Percentiles rank a stretch among this genome's conserved stretches.
Conservation (phyloP, 495 filamentous ascomycete species). For the Penicillium crystallinum region DNA sequence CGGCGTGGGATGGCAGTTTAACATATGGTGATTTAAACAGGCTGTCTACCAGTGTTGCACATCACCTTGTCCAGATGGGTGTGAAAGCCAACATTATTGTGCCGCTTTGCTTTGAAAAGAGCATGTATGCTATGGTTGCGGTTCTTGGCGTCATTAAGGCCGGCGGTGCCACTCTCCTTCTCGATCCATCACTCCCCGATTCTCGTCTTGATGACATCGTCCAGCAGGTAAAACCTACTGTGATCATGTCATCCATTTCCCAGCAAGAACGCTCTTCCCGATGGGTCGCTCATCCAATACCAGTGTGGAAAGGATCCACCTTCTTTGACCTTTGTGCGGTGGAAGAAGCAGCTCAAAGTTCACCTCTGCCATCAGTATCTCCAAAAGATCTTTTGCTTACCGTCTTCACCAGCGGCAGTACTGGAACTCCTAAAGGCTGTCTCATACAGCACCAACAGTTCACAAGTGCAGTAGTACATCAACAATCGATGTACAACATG, state of each 20-base stretch:
- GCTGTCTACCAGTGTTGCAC: constrained; percentile 18
- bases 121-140: constrained; percentile 35
- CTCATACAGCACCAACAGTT: neutral
- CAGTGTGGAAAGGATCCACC: no score
- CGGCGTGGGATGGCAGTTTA: neutral
- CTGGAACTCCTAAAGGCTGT: neutral
- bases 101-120: constrained; percentile 45
- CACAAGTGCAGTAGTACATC: neutral
- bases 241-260: neutral
- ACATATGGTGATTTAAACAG: constrained; percentile 44
- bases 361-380: no score
- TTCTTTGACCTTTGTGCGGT: no score
- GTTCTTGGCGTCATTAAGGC: constrained; percentile 41
- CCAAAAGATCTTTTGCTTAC: neutral
- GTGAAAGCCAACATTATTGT: constrained; percentile 31
- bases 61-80: constrained; percentile 23
- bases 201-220: neutral
- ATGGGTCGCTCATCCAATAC: no score
- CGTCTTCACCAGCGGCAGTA: neutral
- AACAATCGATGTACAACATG: neutral
- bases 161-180: constrained; percentile 17
- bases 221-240: neutral
- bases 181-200: neutral
- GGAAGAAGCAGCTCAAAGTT: no score
- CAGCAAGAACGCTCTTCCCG: neutral